Evolutionary conservation across 306 rosid species (phyloP).

Genomic region (Comarum palustre): DNA sequence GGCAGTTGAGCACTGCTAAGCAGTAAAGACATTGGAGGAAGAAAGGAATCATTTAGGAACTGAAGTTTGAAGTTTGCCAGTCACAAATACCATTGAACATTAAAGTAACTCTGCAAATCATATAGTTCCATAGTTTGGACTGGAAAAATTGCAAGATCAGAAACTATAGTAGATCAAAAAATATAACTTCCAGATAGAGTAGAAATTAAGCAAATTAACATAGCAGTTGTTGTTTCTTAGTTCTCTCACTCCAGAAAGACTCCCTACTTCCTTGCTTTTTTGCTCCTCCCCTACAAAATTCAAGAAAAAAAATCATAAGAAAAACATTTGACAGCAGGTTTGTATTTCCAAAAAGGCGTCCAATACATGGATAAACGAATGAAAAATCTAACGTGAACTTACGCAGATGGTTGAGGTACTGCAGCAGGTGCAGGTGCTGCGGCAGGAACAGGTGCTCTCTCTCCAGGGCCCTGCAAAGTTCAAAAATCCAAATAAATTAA

Average conservation of each 20-base stretch:
- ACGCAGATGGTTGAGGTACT: conserved; percentile 36
- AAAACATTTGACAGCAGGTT: neutral
- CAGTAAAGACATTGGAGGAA: neutral
- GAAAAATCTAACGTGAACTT: conserved; percentile 2
- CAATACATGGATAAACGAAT: too few species aligned
- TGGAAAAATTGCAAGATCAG: conserved; percentile 17
- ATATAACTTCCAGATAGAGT: conserved; percentile 9
- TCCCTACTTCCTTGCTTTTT: conserved; percentile 39
- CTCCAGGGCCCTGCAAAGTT: conserved; percentile 43
- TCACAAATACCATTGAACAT: conserved; percentile 18
- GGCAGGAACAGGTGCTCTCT: conserved; percentile 34
- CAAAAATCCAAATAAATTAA: neutral
- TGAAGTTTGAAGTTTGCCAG: conserved; percentile 6
- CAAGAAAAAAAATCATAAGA: neutral
- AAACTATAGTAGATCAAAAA: conserved; percentile 10
- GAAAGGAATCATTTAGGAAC: too few species aligned
- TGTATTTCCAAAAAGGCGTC: neutral
- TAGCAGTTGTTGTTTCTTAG: conserved; percentile 9
- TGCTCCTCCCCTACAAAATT: conserved; percentile 29
- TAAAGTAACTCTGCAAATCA: conserved; percentile 15
- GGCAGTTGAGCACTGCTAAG: neutral
- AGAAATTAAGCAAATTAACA: neutral
- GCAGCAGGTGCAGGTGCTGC: conserved; percentile 27
- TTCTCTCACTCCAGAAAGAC: conserved; percentile 4
- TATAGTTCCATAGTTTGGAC: conserved; percentile 18